Percentiles rank a stretch among this genome's conserved stretches.
Conservation (phyloP, 2,329 filamentous ascomycete genomes). For the Gliomastix tumulicola region DNA sequence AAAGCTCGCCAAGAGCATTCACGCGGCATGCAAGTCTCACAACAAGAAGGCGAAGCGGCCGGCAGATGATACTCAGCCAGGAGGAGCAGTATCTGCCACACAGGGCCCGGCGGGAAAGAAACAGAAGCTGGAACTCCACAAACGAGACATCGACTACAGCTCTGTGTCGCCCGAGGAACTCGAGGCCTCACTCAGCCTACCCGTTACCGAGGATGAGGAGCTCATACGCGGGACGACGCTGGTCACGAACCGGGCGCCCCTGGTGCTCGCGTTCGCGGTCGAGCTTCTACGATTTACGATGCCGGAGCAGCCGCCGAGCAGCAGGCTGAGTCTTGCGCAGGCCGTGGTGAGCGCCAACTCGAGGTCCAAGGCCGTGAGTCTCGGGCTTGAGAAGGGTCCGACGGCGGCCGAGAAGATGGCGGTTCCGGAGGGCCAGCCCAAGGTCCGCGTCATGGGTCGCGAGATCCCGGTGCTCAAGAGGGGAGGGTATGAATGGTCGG, state of each 20-base stretch:
- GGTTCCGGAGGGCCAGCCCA: slow-evolving; percentile 70
- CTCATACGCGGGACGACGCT: slow-evolving; percentile 51
- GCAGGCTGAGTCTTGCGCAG: slow-evolving; percentile 73
- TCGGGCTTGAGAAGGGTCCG: slow-evolving; percentile 62
- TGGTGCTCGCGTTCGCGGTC: slow-evolving; percentile 75
- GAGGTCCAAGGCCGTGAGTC: slow-evolving; percentile 64
- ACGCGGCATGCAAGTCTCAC: slow-evolving; percentile 47
- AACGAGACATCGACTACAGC: slow-evolving; percentile 26
- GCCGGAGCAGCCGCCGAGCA: slow-evolving; percentile 80
- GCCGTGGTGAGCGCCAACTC: slow-evolving; percentile 79
- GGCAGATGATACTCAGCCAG: slow-evolving; percentile 12
- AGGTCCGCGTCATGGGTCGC: slow-evolving; percentile 64
- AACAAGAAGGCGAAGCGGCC: slow-evolving; percentile 32
- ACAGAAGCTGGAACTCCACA: slow-evolving; percentile 22
- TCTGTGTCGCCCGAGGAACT: slow-evolving; percentile 47
- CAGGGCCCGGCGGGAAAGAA: slow-evolving; percentile 22
- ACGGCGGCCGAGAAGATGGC: slow-evolving; percentile 59
- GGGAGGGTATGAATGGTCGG: slow-evolving; percentile 55
- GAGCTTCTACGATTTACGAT: slow-evolving; percentile 71
- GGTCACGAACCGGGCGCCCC: slow-evolving; percentile 72
- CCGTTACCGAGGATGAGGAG: slow-evolving; percentile 49
- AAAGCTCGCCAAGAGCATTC: slow-evolving; percentile 42
- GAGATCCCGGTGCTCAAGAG: slow-evolving; percentile 71
- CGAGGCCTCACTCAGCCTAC: slow-evolving; percentile 56
- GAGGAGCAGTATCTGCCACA: too few relatives aligned